Conservation (phyloP, 306 rosid species). For the cucumber (Cucumis sativus) region Cucumber_9930_V3 NC_026661.2:14558501-14559000, state of each 20-base stretch:
- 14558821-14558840: slow-evolving; percentile 61
- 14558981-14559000: slow-evolving; percentile 97
- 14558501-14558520: neutral
- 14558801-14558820: slow-evolving; percentile 98
- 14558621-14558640: neutral
- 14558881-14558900: neutral
- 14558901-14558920: neutral
- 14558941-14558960: slow-evolving; percentile 65
- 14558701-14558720: neutral
- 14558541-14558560: neutral
- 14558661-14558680: neutral
- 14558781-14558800: slow-evolving; percentile 92
- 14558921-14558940: neutral
- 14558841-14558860: neutral
- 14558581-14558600: neutral
- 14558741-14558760: slow-evolving; percentile 95
- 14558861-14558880: slow-evolving; percentile 9
- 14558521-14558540: neutral
- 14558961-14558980: slow-evolving; percentile 74
- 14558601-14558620: neutral
- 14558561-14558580: neutral
- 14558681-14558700: neutral
- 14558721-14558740: slow-evolving; percentile 59
- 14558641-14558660: neutral
- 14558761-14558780: slow-evolving; percentile 99